These are phyloP conservation scores for Lactarius sp. DNA, from an alignment of 768 basidiomycete genomes.

Conservation along the genomic window DNA sequence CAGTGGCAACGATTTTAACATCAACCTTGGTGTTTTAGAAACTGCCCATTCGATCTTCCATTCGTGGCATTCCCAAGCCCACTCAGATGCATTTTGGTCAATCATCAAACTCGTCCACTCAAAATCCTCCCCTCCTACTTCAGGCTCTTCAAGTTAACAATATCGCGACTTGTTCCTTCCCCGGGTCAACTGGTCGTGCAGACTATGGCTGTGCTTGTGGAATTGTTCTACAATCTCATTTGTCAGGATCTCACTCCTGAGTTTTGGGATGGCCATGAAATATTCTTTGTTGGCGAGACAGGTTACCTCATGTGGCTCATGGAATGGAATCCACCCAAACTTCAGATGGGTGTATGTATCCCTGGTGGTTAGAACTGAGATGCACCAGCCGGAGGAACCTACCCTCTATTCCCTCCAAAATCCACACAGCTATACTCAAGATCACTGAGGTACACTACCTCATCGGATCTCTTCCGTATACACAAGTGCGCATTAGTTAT, in stretches of 20 bases:
- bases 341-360: conserved; percentile 61
- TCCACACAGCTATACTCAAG: conserved; percentile 87
- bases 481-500: no score
- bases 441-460: conserved; percentile 68
- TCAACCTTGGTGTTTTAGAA: no score
- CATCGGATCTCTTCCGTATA: no score
- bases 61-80: no score
- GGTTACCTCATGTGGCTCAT: conserved; percentile 82
- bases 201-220: conserved; percentile 72
- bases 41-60: no score
- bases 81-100: no score
- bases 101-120: no score
- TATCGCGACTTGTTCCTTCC: conserved; percentile 44
- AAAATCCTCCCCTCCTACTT: no score
- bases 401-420: conserved; percentile 80
- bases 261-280: conserved; percentile 48
- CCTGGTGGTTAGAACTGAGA: conserved; percentile 13
- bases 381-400: conserved; percentile 64
- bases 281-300: conserved; percentile 67
- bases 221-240: conserved; percentile 90
- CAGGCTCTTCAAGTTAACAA: conserved; percentile 29
- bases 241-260: conserved; percentile 76
- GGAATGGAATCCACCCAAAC: conserved; percentile 65
- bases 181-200: conserved; percentile 54
- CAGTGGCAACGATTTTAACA: no score